These are phyloP conservation scores for Nothopassalora personata DNA, from an alignment of 2,329 filamentous ascomycete species.

Conservation along the genomic window DNA sequence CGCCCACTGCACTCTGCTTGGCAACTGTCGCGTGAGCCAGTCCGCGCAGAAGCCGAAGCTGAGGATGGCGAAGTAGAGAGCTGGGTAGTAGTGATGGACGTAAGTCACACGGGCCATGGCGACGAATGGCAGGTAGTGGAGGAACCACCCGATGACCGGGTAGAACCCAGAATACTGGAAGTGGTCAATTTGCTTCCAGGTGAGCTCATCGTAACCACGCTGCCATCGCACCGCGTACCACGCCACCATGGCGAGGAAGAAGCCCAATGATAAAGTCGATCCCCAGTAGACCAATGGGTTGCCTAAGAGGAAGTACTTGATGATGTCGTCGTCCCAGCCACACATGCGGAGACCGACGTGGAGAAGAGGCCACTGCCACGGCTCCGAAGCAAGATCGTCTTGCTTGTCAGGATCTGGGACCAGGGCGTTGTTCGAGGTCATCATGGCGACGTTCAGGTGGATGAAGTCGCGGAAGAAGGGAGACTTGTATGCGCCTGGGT, in stretches of 20 bases:
- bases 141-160: conserved; percentile 85
- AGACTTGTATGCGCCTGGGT: conserved; percentile 89
- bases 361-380: conserved; percentile 98
- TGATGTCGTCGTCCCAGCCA: conserved; percentile 88
- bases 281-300: conserved; percentile 97
- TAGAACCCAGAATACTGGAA: conserved; percentile 93
- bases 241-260: conserved; percentile 65
- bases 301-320: conserved; percentile 98
- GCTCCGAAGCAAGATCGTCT: conserved; percentile 90
- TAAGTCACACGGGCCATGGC: conserved; percentile 99
- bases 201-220: conserved; percentile 82
- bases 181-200: conserved; percentile 74
- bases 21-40: conserved; percentile 68
- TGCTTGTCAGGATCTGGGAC: conserved; percentile 98
- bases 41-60: conserved; percentile 82
- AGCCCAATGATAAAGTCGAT: conserved; percentile 70
- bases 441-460: conserved; percentile 98
- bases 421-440: conserved; percentile 98
- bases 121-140: conserved; percentile 93
- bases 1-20: conserved; percentile 57
- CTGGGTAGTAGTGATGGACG: conserved; percentile 98
- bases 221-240: conserved; percentile 96
- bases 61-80: conserved; percentile 94
- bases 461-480: conserved; percentile 98
- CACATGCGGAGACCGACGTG: conserved; percentile 97